A percentile compares a stretch with the other conserved stretches of the same genome.
These are phyloP conservation scores for Entomophthora muscae DNA, from an alignment of 371 early-diverging fungal genomes.

Conservation along the genomic window DNA sequence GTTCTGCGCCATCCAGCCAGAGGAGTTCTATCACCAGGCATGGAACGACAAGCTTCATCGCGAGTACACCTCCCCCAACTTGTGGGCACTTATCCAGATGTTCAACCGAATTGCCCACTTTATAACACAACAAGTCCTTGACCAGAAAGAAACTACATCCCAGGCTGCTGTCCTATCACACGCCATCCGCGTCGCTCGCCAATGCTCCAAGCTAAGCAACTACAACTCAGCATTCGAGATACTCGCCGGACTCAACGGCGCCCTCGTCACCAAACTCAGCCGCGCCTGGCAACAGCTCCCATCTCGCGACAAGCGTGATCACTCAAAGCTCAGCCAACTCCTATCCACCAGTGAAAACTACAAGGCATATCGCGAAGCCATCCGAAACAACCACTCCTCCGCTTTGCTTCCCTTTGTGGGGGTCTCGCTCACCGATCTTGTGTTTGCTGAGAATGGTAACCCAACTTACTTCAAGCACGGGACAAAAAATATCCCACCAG, in stretches of 20 bases:
- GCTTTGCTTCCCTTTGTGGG: conserved; percentile 84
- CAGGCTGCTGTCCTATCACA: conserved; percentile 26
- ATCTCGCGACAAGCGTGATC: conserved; percentile 16
- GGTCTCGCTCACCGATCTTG: conserved; percentile 71
- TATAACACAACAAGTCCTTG: conserved; percentile 24
- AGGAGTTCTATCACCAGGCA: conserved; percentile 30
- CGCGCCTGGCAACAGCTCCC: conserved; percentile 22
- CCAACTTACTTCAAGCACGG: conserved; percentile 27
- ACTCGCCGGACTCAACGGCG: conserved; percentile 31
- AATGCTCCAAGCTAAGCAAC: conserved; percentile 30
- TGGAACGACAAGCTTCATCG: conserved; percentile 16
- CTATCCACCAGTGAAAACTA: conserved; percentile 22
- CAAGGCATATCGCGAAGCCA: conserved; percentile 21
- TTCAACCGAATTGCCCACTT: conserved; percentile 41
- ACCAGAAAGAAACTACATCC: conserved; percentile 16
- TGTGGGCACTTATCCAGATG: conserved; percentile 30
- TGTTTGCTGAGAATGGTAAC: conserved; percentile 87
- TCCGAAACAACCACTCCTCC: conserved; percentile 12
- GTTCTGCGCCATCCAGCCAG: conserved; percentile 25
- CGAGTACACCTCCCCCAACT: conserved; percentile 18
- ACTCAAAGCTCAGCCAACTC: conserved; percentile 15
- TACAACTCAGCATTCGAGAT: conserved; percentile 43
- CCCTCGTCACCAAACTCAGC: conserved; percentile 28
- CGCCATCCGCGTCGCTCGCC: conserved; percentile 29
- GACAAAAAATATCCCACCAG: no score